These are phyloP conservation scores for Calonectria honghensis DNA, from an alignment of 2,329 filamentous ascomycete species.

Conservation along the genomic window DNA sequence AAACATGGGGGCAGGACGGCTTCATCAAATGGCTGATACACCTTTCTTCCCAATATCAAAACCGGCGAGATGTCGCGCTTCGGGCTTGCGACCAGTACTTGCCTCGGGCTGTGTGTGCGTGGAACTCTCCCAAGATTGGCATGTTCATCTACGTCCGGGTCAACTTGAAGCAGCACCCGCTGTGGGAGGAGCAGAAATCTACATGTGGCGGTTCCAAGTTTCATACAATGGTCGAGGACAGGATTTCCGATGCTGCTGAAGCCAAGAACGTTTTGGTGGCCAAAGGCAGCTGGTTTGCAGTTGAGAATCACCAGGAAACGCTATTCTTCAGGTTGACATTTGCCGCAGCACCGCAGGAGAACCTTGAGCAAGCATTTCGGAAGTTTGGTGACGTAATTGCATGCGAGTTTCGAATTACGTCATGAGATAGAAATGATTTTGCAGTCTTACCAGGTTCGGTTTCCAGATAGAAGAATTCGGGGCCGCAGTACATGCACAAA, in stretches of 20 bases:
- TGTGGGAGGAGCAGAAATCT: not conserved
- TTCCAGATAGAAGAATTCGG: not conserved
- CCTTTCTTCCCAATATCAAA: not conserved
- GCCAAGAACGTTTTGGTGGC: not conserved
- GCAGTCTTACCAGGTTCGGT: no score
- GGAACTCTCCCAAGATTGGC: not conserved
- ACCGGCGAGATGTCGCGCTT: not conserved
- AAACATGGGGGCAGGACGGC: conserved; percentile 5
- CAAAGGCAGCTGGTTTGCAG: conserved; percentile 6
- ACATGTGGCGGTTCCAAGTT: not conserved
- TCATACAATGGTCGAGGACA: not conserved
- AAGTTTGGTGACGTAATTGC: conserved; percentile 10
- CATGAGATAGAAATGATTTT: not conserved
- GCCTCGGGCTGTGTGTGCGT: not conserved
- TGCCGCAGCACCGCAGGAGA: conserved; percentile 5
- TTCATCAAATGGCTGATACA: conserved; percentile 7
- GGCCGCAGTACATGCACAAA: not conserved
- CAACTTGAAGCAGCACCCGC: not conserved
- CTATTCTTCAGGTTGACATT: not conserved
- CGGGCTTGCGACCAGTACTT: not conserved
- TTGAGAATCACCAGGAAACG: not conserved
- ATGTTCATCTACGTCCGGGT: conserved; percentile 18
- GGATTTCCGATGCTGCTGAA: not conserved
- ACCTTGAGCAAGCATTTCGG: conserved; percentile 2
- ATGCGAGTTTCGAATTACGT: not conserved